Evolutionary conservation across 2,329 filamentous ascomycete species (phyloP), one percentile per base, ranked within the genome.

Genomic region (Alternaria tenuissima): DNA sequence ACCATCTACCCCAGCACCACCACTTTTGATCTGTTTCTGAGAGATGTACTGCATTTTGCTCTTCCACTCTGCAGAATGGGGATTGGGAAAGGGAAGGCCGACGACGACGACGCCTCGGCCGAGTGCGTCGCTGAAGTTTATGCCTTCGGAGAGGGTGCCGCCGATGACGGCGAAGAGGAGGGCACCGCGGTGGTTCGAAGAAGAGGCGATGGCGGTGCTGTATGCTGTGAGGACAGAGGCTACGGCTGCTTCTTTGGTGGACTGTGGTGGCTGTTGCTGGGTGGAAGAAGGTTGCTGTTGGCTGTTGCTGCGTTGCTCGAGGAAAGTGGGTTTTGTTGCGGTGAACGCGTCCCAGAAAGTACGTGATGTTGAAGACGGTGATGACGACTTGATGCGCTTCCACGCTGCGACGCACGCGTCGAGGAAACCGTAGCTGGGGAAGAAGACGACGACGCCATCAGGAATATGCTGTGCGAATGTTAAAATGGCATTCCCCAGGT

Each of bases 101-200:
- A 98, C 87, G n/a, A 98, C 91, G 14, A 96, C 83, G 8, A 99
- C 93, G 55, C 92, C 94, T 26, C 95, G 89, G 1, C 95, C 95
- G 0, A 99, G 87, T 3, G 86, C 85, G 79, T 99, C 94, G 0
- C 92, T 94, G 81, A 99, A 99, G 80, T 99, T 99, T 81, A 99
- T 99, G 66, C 95, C 95, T 80, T 99, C 95, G 59, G 92, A 96
- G 81, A 99, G 90, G 68, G 94, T 96, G 14, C 95, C 95, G 55
- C 94, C 94, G 3, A 99, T 90, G 3, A 99, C 94, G 55, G 93
- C 94, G 26, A 99, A 86, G 0, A 99, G 85, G 0, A 98, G 81
- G 0, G 91, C 94, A 0, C 94, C 94, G 48, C 85, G 83, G 2
- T 85, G 83, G 2, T 78, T 84, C 41, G 74, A 80, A 68, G 69